phyloP scores from a whole-genome alignment of 129 eudicot species.

The Lonicera japonica region DNA sequence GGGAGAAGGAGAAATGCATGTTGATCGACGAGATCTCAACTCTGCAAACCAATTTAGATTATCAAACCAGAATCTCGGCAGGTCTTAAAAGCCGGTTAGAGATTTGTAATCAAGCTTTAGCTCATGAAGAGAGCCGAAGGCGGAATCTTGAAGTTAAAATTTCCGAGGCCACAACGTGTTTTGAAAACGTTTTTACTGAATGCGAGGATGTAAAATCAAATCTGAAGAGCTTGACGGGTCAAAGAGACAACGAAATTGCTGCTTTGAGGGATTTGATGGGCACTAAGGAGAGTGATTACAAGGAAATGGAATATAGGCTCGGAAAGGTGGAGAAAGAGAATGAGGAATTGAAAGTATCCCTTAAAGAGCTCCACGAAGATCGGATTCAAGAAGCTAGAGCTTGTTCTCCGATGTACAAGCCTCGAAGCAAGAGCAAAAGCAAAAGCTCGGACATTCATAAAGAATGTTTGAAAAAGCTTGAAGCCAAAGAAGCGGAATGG shows the following conservation, averaged over 20 bases:
- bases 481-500: constrained; percentile 62
- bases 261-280: constrained; percentile 42
- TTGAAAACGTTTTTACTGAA: constrained; percentile 30
- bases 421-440: constrained; percentile 53
- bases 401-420: constrained; percentile 42
- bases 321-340: constrained; percentile 57
- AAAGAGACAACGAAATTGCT: constrained; percentile 45
- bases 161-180: constrained; percentile 32
- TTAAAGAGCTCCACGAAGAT: constrained; percentile 60
- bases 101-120: constrained; percentile 61
- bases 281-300: constrained; percentile 46
- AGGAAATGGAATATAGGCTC: constrained; percentile 52
- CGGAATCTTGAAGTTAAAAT: constrained; percentile 47
- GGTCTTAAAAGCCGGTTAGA: constrained; percentile 49
- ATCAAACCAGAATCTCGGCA: constrained; percentile 45
- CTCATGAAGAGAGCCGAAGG: constrained; percentile 62
- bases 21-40: constrained; percentile 54
- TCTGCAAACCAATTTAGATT: constrained; percentile 56
- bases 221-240: constrained; percentile 36
- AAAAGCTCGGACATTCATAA: constrained; percentile 50
- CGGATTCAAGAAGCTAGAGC: constrained; percentile 45
- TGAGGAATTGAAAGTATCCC: constrained; percentile 40
- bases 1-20: constrained; percentile 64
- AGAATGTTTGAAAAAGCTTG: constrained; percentile 27
- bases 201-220: constrained; percentile 30